Conservation (phyloP, 2,329 filamentous ascomycete species). For the Fusarium transvaalense region DNA sequence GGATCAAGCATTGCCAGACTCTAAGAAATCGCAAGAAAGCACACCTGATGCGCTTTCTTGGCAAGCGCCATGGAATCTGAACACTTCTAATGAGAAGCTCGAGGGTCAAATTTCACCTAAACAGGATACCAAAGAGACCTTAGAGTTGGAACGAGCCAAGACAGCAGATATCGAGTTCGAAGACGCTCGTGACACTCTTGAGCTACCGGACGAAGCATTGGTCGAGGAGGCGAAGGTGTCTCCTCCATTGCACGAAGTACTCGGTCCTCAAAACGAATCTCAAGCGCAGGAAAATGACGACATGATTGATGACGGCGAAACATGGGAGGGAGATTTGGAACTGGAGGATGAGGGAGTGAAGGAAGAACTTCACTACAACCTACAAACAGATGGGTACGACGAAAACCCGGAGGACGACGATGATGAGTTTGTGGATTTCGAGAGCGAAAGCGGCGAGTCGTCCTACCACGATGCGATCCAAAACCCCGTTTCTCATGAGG, state of each 20-base stretch:
- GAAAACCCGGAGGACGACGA: constrained; percentile 46
- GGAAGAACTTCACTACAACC: constrained; percentile 43
- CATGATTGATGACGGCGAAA: constrained; percentile 52
- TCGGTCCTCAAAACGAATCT: constrained; percentile 35
- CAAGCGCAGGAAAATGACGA: constrained; percentile 39
- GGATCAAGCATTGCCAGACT: constrained; percentile 49
- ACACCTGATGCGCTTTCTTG: constrained; percentile 38
- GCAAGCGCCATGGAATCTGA: constrained; percentile 33
- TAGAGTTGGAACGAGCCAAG: constrained; percentile 21
- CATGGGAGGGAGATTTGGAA: constrained; percentile 28
- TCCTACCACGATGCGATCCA: constrained; percentile 72
- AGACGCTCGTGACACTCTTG: constrained; percentile 3
- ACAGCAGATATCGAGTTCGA: constrained; percentile 20
- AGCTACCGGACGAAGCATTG: constrained; percentile 2
- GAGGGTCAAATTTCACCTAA: constrained; percentile 13
- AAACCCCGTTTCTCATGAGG: constrained; percentile 82
- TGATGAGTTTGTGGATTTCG: constrained; percentile 55
- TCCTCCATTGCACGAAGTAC: constrained; percentile 2
- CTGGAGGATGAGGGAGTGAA: constrained; percentile 26
- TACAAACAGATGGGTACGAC: constrained; percentile 43
- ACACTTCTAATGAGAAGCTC: constrained; percentile 24
- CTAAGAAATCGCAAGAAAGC: constrained; percentile 36
- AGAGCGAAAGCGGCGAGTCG: constrained; percentile 74
- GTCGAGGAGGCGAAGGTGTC: not conserved
- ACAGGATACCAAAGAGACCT: constrained; percentile 9